Percentiles rank a stretch among this genome's conserved stretches.
Conservation (phyloP, 441 rosid genomes). For the Gossypium trilobum region DNA sequence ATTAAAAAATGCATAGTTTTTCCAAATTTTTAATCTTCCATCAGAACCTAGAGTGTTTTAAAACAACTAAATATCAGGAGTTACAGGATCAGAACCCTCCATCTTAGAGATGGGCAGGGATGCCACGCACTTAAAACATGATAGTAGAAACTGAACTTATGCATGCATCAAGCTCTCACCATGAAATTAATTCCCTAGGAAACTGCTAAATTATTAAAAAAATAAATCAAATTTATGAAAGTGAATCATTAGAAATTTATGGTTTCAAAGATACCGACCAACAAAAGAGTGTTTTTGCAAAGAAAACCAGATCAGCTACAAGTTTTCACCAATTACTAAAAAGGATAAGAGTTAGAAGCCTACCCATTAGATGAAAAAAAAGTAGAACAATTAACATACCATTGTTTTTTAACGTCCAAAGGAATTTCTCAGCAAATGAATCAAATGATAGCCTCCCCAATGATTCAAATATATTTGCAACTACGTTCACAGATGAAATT, state of each 20-base stretch:
- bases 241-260: neutral
- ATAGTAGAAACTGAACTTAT: neutral
- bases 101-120: neutral
- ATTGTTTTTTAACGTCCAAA: constrained; percentile 34
- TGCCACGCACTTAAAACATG: neutral
- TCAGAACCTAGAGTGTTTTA: constrained; percentile 4
- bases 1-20: constrained; percentile 6
- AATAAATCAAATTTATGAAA: neutral
- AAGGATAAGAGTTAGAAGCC: constrained; percentile 2
- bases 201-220: neutral
- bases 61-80: neutral
- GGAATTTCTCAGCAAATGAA: constrained; percentile 44
- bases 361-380: constrained; percentile 8
- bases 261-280: neutral
- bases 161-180: neutral
- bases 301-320: neutral
- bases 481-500: constrained; percentile 38
- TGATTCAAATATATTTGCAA: constrained; percentile 42
- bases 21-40: neutral
- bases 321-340: constrained; percentile 4
- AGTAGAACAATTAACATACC: constrained; percentile 33
- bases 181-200: neutral
- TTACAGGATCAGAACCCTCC: neutral
- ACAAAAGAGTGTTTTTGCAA: neutral
- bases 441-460: constrained; percentile 57